Evolutionary conservation across 2,329 filamentous ascomycete genomes (phyloP).

Genomic region (Paracamarosporium sp.): DNA sequence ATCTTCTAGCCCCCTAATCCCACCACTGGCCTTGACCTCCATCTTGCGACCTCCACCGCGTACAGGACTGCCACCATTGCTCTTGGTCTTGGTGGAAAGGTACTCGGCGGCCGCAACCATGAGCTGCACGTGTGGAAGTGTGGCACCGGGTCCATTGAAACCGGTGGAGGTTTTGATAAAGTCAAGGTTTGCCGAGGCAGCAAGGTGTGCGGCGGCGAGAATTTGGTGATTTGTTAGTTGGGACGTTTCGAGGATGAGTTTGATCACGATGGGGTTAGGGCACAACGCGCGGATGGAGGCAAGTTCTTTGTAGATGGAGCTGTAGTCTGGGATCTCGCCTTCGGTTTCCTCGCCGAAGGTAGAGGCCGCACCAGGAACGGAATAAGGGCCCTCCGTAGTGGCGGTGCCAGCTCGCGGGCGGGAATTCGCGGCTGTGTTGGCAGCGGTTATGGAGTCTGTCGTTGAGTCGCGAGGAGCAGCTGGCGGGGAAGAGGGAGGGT

Average conservation of each 20-base stretch:
- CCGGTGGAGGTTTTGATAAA: slow-evolving; percentile 69
- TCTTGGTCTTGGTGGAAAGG: slow-evolving; percentile 42
- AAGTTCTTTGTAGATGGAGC: slow-evolving; percentile 60
- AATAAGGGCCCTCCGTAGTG: slow-evolving; percentile 23
- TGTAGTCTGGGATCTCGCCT: slow-evolving; percentile 49
- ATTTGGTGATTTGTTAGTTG: slow-evolving; percentile 58
- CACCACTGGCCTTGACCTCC: slow-evolving; percentile 66
- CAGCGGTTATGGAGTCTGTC: slow-evolving; percentile 41
- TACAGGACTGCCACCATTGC: slow-evolving; percentile 24
- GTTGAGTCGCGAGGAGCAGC: slow-evolving; percentile 27
- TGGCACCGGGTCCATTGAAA: slow-evolving; percentile 63
- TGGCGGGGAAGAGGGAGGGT: slow-evolving; percentile 22
- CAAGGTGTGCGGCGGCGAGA: slow-evolving; percentile 60
- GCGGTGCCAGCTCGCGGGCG: slow-evolving; percentile 16
- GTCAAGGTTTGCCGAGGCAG: slow-evolving; percentile 60
- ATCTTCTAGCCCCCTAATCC: slow-evolving; percentile 59
- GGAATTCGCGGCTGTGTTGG: slow-evolving; percentile 38
- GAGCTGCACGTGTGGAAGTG: slow-evolving; percentile 58
- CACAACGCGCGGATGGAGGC: slow-evolving; percentile 58
- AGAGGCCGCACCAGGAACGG: slow-evolving; percentile 16
- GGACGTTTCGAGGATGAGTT: slow-evolving; percentile 67
- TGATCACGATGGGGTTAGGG: slow-evolving; percentile 52
- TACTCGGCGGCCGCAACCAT: slow-evolving; percentile 60
- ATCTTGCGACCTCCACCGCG: slow-evolving; percentile 41
- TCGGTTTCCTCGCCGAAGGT: slow-evolving; percentile 21